These are phyloP conservation scores for Metahyphopichia silvanorum DNA, from an alignment of 805 yeast genomes.

Conservation along the genomic window DNA sequence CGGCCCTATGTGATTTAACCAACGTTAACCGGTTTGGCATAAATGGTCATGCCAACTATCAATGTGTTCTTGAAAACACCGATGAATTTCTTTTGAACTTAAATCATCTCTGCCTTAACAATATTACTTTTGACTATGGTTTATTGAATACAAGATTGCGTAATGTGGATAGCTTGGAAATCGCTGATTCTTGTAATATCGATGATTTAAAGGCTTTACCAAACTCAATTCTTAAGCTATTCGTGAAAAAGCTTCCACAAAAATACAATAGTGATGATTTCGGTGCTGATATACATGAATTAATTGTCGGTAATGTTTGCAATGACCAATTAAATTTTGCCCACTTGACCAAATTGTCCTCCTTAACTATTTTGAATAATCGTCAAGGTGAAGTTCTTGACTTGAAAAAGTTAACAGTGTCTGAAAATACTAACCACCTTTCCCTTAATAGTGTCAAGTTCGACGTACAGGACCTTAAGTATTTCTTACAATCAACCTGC, in stretches of 20 bases:
- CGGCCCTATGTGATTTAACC: background rate
- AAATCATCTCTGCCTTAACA: background rate
- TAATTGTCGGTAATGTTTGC: background rate
- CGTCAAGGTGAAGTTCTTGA: background rate
- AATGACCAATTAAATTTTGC: background rate
- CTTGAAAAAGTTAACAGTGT: background rate
- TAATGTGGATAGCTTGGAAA: background rate
- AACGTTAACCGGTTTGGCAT: background rate
- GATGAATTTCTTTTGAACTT: background rate
- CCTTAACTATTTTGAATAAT: background rate
- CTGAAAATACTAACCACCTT: background rate
- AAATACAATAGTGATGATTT: background rate
- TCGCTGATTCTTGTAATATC: background rate
- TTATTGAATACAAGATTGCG: background rate
- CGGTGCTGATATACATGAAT: background rate
- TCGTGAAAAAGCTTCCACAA: background rate
- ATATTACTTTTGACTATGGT: background rate
- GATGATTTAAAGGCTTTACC: background rate
- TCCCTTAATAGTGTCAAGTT: background rate
- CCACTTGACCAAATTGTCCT: background rate
- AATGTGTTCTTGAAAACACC: background rate
- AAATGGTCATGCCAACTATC: slow-evolving; percentile 1
- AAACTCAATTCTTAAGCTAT: background rate
- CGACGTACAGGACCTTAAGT: background rate
- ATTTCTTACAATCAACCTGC: background rate